Evolutionary conservation across 2,329 filamentous ascomycete species (phyloP), one percentile per base, ranked within the genome.

Genomic region (Dothidotthia symphoricarpi): DNA sequence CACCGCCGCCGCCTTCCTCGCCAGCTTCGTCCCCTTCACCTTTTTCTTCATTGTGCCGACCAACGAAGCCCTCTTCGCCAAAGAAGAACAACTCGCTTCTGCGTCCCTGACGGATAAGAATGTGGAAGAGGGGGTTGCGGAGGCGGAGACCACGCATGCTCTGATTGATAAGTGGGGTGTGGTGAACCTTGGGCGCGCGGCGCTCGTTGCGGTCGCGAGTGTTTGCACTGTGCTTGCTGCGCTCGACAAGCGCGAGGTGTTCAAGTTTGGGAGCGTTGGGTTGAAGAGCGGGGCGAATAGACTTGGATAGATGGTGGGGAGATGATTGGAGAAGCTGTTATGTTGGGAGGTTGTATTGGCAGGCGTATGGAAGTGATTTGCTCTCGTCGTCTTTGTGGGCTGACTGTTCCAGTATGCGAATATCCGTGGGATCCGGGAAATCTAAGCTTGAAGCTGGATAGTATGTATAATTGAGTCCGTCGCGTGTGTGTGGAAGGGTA

Each of bases 111-210:
- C 60, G 16, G 69, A 71, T 37, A 59, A 68, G 31, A 36, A 39
- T 2, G 31, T 47, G 2, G 73, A 74, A 39, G 52, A 56, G 4
- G 67, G 63, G 3, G 50, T 67, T 19, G 56, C 51, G 17, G 60
- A 69, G 36, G 69, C 68, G 29, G 71, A 75, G 62, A 74, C 67
- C 0, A 67, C 69, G 6, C 75, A 78, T 59, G 68, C 64, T 41
- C 57, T 81, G 49, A 68, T 82, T 25, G 77, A 81, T 51, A 66
- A 64, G 41, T 82, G 78, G 78, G 77, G 69, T 3, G 63, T 69
- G 33, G 53, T 80, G 50, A 80, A 80, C 51, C 45, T 81, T 24
- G 70, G 61, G 5, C 56, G 75, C 13, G 64, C 66, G 2, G 36
- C 64, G 6, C 49, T 73, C 7, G 51, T 62, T 2, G 62, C 52